phyloP scores from a whole-genome alignment of 176 grass and related monocot genomes.

The Saccharum officinarum region DNA sequence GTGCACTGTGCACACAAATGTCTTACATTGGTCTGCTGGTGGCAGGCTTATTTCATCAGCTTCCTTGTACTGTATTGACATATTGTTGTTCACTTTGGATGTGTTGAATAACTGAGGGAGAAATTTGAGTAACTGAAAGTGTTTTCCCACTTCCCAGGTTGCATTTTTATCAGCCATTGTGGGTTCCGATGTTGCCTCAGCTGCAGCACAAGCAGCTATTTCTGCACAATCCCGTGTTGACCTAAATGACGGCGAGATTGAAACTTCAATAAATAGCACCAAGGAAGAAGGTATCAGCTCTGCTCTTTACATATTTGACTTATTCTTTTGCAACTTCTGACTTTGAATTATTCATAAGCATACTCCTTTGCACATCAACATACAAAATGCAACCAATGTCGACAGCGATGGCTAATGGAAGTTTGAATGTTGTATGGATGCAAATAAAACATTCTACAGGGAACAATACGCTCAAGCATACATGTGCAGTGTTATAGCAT shows the following conservation, averaged over 20 bases:
- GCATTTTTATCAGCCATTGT: conserved; percentile 88
- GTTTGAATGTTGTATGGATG: not conserved
- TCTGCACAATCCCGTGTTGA: conserved; percentile 59
- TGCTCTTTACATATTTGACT: conserved; percentile 10
- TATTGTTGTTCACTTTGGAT: not conserved
- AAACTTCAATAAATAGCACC: conserved; percentile 30
- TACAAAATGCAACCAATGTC: not conserved
- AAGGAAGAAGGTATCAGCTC: conserved; percentile 62
- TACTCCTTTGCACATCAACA: conserved; percentile 5
- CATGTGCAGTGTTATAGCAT: not conserved
- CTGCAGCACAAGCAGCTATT: conserved; percentile 78
- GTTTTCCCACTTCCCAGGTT: conserved; percentile 74
- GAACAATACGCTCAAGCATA: not conserved
- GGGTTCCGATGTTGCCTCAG: conserved; percentile 66
- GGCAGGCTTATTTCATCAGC: conserved; percentile 2
- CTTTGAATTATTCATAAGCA: not conserved
- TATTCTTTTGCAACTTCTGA: conserved; percentile 6
- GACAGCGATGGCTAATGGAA: not conserved
- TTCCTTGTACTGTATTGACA: not conserved
- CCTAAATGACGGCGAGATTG: conserved; percentile 36
- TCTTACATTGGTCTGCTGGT: conserved; percentile 14
- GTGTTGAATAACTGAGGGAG: not conserved
- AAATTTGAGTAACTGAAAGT: conserved; percentile 31
- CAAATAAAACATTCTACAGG: not conserved
- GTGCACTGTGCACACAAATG: conserved; percentile 14